Evolutionary conservation across 2,329 filamentous ascomycete genomes (phyloP).

Genomic region (Fusarium illudens): DNA sequence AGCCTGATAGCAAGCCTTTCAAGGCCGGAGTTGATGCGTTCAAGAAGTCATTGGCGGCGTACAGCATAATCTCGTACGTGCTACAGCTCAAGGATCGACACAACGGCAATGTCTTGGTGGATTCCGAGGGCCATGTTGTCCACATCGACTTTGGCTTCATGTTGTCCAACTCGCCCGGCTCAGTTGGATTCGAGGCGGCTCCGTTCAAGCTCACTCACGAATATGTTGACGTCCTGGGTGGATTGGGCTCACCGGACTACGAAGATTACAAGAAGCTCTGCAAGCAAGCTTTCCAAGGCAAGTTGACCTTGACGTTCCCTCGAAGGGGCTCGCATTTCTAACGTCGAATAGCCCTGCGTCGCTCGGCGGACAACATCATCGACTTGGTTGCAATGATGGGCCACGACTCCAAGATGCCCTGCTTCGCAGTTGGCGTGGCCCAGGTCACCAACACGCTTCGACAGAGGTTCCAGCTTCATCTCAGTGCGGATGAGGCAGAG

Average conservation of each 20-base stretch:
- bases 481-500: slow-evolving; percentile 83
- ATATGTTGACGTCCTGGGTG: slow-evolving; percentile 84
- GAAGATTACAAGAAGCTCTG: slow-evolving; percentile 80
- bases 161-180: slow-evolving; percentile 85
- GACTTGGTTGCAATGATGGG: slow-evolving; percentile 88
- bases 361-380: slow-evolving; percentile 81
- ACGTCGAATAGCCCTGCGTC: slow-evolving; percentile 67
- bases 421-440: slow-evolving; percentile 77
- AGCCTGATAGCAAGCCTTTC: slow-evolving; percentile 73
- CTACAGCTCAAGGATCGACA: slow-evolving; percentile 87
- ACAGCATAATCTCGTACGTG: slow-evolving; percentile 85
- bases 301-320: slow-evolving; percentile 33
- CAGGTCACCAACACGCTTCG: slow-evolving; percentile 75
- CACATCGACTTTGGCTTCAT: slow-evolving; percentile 93
- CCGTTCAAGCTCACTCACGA: slow-evolving; percentile 88
- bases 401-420: slow-evolving; percentile 83
- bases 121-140: slow-evolving; percentile 85
- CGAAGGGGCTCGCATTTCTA: neutral
- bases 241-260: slow-evolving; percentile 73
- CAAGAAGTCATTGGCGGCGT: slow-evolving; percentile 81
- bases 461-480: slow-evolving; percentile 81
- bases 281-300: slow-evolving; percentile 84
- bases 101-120: slow-evolving; percentile 86
- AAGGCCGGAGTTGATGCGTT: slow-evolving; percentile 79
- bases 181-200: slow-evolving; percentile 85